Evolutionary conservation across 2,329 filamentous ascomycete species (phyloP).

Genomic region (Cordyceps cateniannulata): DNA sequence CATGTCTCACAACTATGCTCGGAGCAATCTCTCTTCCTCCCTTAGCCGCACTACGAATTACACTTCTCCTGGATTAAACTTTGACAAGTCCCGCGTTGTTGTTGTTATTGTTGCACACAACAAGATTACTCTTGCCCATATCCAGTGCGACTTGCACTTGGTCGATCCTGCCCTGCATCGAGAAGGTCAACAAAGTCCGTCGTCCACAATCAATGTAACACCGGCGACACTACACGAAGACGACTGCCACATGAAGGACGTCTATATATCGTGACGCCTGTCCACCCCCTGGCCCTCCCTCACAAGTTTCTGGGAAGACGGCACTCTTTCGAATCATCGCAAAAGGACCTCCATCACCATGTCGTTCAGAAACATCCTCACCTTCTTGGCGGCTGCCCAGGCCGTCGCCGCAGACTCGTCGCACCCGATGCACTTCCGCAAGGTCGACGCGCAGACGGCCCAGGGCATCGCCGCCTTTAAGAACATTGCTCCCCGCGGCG

Average conservation of each 20-base stretch:
- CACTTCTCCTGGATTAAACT: too few species aligned
- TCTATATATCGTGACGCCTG: neutral
- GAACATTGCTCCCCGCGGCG: neutral
- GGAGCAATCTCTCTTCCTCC: neutral
- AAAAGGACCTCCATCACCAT: neutral
- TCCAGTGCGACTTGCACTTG: neutral
- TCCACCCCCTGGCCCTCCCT: too few species aligned
- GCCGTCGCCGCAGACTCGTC: conserved; percentile 15
- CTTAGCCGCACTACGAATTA: too few species aligned
- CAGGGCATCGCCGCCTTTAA: conserved; percentile 11
- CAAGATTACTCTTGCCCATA: neutral
- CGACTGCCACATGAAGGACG: neutral
- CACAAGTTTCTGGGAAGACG: neutral
- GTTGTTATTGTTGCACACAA: too few species aligned
- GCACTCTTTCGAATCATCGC: neutral
- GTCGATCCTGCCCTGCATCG: conserved; percentile 3
- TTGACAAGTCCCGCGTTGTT: too few species aligned
- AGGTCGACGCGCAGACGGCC: conserved; percentile 12
- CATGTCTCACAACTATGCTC: conserved; percentile 1
- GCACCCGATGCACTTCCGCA: conserved; percentile 15
- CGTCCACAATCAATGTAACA: conserved; percentile 1
- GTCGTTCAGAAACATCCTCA: conserved; percentile 12
- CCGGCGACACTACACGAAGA: neutral
- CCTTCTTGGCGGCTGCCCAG: conserved; percentile 11
- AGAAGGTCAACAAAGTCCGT: conserved; percentile 2